Base-by-base conservation (phyloP, 148 eudicot species). In the Chenopodium album region DNA sequence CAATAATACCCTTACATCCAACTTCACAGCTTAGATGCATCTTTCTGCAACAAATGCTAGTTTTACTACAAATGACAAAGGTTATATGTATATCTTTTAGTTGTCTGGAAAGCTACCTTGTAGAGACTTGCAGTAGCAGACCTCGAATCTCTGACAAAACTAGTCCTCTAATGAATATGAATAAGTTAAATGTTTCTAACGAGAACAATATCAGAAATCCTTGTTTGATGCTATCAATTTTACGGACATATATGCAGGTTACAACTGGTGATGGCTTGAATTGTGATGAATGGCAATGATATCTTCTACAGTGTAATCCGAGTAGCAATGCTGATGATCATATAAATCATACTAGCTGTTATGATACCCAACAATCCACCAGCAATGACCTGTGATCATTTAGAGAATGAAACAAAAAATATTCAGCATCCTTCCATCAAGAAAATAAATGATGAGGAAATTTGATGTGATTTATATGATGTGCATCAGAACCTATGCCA, bases 351-450 rank as follows among this genome's bases (percentile, higher is more conserved):
- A 68, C 81, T 20, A 29, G 97, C 93, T 34, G 91, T 90, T 65
- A 82, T 71, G 68, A 91, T 48, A 60, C 98, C 98, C 78, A 92
- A 82, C 64, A 89, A 74, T 59, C 89, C 91, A 77, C 98, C 98
- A 81, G 94, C 97, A 84, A 87, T 78, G 28, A 92, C 98, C 98
- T 94, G 89, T 63, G 29, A 80, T 41, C 14, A 52, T 63, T 16
- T n/a, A 87, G 4, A 48, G 28, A 73, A 78, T 37, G 11, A 28
- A 71, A 83, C 71, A 28, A 0, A 1, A 67, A 22, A 20, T 71
- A 59, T 1, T 73, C 37, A 65, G 56, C 26, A 31, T 67, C 50
- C 78, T 34, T 64, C 22, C 54, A 48, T 48, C 52, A 71, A 56
- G 76, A 71, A 59, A 29, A 41, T 19, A 9, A 2, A 56, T 19